phyloP scores from a whole-genome alignment of 768 basidiomycete genomes.

The Trichaptum fuscoviolaceum region DNA sequence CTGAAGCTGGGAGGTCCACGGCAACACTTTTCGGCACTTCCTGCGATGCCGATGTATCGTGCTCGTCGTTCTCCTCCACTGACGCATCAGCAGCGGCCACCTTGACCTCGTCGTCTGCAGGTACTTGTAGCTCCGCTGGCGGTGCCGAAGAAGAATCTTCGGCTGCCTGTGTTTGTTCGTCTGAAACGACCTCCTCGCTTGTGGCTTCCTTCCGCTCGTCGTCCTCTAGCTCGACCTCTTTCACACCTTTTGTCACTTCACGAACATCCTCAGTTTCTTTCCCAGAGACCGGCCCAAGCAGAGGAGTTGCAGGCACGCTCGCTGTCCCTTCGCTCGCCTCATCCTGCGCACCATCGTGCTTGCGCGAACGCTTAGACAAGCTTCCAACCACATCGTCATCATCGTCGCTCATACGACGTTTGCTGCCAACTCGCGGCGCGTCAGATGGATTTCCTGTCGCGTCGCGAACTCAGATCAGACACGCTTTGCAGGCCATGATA shows the following conservation, averaged over 20 bases:
- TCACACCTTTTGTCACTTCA: slow-evolving; percentile 66
- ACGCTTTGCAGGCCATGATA: not conserved
- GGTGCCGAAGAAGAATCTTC: not conserved
- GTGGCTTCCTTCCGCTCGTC: slow-evolving; percentile 12
- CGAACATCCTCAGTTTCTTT: slow-evolving; percentile 51
- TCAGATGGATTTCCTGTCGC: slow-evolving; percentile 58
- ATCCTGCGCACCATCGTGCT: slow-evolving; percentile 33
- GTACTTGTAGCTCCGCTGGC: not conserved
- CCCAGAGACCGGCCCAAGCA: slow-evolving; percentile 19
- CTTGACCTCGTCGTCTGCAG: not conserved
- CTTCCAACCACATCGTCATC: slow-evolving; percentile 34
- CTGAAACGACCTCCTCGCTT: not conserved
- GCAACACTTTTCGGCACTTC: slow-evolving; percentile 20
- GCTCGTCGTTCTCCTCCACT: slow-evolving; percentile 5
- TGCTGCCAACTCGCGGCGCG: slow-evolving; percentile 62
- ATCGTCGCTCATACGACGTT: slow-evolving; percentile 55
- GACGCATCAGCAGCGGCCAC: slow-evolving; percentile 2
- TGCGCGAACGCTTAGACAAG: slow-evolving; percentile 34
- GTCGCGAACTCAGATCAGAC: not conserved
- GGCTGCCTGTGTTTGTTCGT: not conserved
- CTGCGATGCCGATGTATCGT: slow-evolving; percentile 21
- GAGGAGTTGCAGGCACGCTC: slow-evolving; percentile 21
- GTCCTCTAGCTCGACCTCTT: slow-evolving; percentile 60
- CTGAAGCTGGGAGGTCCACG: not conserved
- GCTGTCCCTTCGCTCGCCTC: slow-evolving; percentile 16